These are phyloP conservation scores for Annona cherimola DNA, from an alignment of 164 flowering plant genomes.

Conservation along the genomic window DNA sequence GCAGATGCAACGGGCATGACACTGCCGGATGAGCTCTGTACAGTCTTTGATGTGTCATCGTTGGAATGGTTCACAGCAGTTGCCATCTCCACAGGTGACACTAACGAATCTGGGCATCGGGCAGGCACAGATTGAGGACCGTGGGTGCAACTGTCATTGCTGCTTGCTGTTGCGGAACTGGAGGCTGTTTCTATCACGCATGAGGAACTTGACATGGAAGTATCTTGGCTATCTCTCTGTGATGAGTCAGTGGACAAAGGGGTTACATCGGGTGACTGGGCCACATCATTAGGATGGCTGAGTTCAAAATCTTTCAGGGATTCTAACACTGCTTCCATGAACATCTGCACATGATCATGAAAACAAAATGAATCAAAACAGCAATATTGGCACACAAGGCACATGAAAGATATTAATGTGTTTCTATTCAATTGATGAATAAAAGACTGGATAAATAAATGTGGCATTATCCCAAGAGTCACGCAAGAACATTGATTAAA, in stretches of 20 bases:
- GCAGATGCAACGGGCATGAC: slow-evolving; percentile 13
- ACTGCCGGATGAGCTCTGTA: slow-evolving; percentile 17
- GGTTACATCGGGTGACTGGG: slow-evolving; percentile 17
- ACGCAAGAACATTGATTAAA: too few species aligned
- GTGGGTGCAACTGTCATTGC: slow-evolving; percentile 7
- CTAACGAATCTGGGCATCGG: slow-evolving; percentile 1
- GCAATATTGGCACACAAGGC: too few species aligned
- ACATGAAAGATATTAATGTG: too few species aligned
- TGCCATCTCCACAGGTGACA: slow-evolving; percentile 1
- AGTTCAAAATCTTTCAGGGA: slow-evolving; percentile 68
- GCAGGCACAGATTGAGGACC: not conserved
- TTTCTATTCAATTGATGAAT: too few species aligned
- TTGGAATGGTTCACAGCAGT: slow-evolving; percentile 14
- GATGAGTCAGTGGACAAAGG: slow-evolving; percentile 17
- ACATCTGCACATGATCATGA: slow-evolving; percentile 47
- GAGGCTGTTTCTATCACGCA: slow-evolving; percentile 14
- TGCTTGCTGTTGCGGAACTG: slow-evolving; percentile 14
- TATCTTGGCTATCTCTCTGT: slow-evolving; percentile 16
- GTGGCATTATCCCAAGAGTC: too few species aligned
- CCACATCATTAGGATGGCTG: slow-evolving; percentile 33
- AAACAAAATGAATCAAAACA: not conserved
- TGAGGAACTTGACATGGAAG: slow-evolving; percentile 18
- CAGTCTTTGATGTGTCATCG: slow-evolving; percentile 25
- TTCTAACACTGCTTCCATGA: slow-evolving; percentile 74
- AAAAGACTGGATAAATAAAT: too few species aligned